Evolutionary conservation across 2,329 filamentous ascomycete species (phyloP).

Genomic region (Colletotrichum sp.): DNA sequence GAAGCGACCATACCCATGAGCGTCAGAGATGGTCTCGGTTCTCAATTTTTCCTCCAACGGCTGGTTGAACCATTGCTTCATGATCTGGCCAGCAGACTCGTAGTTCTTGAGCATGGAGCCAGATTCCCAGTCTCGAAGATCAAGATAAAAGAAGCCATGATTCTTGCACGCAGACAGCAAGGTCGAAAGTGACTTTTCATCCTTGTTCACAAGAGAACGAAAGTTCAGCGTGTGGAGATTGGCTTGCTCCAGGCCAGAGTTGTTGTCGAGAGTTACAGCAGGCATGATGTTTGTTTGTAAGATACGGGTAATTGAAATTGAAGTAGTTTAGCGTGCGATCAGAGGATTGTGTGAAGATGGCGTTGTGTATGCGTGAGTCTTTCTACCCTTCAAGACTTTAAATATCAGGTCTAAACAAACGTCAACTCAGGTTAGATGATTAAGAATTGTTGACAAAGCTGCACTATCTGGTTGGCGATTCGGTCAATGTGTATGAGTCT

Average conservation of each 20-base stretch:
- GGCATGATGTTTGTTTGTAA: neutral
- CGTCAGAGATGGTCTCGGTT: neutral
- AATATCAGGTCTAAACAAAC: neutral
- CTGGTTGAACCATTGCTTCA: neutral
- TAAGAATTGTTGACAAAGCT: neutral
- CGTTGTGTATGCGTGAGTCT: neutral
- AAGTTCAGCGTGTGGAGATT: neutral
- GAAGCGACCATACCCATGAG: neutral
- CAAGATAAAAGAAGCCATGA: neutral
- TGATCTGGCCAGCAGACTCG: neutral
- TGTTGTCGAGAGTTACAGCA: neutral
- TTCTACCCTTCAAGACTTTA: neutral
- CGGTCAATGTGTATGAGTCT: neutral
- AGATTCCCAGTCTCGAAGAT: neutral
- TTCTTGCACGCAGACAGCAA: neutral
- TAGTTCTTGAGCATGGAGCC: neutral
- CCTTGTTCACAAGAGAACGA: neutral
- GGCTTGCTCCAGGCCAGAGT: neutral
- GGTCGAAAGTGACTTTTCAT: neutral
- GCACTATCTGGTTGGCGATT: neutral
- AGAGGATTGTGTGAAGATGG: neutral
- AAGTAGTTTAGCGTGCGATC: rapidly evolving
- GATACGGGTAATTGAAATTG: neutral
- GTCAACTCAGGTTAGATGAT: too few relatives aligned
- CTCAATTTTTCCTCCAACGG: neutral